Base-by-base conservation (phyloP, 768 basidiomycete species). In the Porphyrellus cyaneotinctus region DNA sequence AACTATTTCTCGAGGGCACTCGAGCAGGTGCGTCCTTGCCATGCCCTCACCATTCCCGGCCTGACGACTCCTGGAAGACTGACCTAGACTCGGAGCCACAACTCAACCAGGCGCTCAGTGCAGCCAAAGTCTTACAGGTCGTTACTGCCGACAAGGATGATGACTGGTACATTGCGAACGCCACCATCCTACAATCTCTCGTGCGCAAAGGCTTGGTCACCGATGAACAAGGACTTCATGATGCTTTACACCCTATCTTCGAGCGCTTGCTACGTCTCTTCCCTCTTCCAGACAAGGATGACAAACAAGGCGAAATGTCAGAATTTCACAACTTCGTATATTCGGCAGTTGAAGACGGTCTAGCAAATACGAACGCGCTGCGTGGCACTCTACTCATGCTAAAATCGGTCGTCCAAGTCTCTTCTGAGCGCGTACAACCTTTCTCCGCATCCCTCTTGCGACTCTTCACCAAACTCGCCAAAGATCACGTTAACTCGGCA, bases 101-200 rank as follows among this genome's bases (percentile, higher is more conserved):
- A n/a, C 69, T 92, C 43, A 74, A 77, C 2, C 79, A 83, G 61
- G 88, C 93, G 3, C 76, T 89, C 43, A 87, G 88, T 50, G 80
- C 92, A 5, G 90, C 91, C 14, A 91, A 91, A 65, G 91, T 97
- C 23, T 78, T 99, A 23, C 88, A 92, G 51, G 84, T 93, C 20
- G 85, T 97, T 37, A 77, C 91, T 3, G 76, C 84, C 0, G 89
- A 90, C 63, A 91, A 95, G 63, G 79, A 86, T 18, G 86, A 93
- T 58, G 67, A 78, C 0, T 99, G 95, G 95, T 90, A 87, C 65
- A 72, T 65, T 6, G 61, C 75, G 20, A 93, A 97, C 64, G 82
- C 88, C 1, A 67, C 74, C 6, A 77, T 85, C 14, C 76, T 98
- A 8, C 86, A 88, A 60, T 87, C 87, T 58, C 81, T 98, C 22